phyloP scores from a whole-genome alignment of 768 basidiomycete genomes.

The Leccinum subtestaceum region DNA sequence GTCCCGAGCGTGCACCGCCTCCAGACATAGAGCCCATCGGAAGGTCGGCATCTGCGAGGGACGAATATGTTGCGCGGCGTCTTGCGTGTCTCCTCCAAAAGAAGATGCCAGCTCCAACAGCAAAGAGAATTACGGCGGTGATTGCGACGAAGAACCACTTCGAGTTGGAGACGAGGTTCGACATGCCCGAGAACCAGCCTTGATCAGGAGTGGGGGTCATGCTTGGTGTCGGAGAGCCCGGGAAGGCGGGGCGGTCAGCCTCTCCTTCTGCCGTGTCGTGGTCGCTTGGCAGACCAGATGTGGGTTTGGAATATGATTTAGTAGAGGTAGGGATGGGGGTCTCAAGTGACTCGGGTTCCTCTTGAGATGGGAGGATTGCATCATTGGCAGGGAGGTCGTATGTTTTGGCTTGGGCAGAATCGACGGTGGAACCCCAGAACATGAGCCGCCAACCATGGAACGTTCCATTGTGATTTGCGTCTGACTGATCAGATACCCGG shows the following conservation, averaged over 20 bases:
- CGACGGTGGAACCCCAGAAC: conserved; percentile 86
- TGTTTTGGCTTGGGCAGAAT: conserved; percentile 59
- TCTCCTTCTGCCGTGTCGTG: conserved; percentile 80
- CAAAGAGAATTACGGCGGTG: conserved; percentile 77
- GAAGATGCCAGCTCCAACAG: conserved; percentile 64
- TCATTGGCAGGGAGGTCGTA: conserved; percentile 60
- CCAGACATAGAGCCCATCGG: conserved; percentile 71
- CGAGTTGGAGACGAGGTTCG: conserved; percentile 66
- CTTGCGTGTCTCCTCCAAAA: conserved; percentile 68
- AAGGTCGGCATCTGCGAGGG: conserved; percentile 64
- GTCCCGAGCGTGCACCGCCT: conserved; percentile 32
- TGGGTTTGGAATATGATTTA: conserved; percentile 79
- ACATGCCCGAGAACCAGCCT: conserved; percentile 83
- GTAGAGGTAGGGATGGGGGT: conserved; percentile 43
- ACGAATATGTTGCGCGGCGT: conserved; percentile 49
- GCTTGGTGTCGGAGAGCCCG: conserved; percentile 38
- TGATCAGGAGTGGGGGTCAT: conserved; percentile 65
- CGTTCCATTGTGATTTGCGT: conserved; percentile 51
- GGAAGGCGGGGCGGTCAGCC: conserved; percentile 72
- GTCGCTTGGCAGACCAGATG: conserved; percentile 81
- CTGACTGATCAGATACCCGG: conserved; percentile 75
- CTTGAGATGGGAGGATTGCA: conserved; percentile 46
- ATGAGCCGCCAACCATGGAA: conserved; percentile 93
- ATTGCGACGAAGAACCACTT: conserved; percentile 90
- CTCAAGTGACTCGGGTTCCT: conserved; percentile 40